A percentile compares a stretch with the other conserved stretches of the same genome.
Conservation (phyloP, 306 rosid species). For the Clitoria ternatea region DNA sequence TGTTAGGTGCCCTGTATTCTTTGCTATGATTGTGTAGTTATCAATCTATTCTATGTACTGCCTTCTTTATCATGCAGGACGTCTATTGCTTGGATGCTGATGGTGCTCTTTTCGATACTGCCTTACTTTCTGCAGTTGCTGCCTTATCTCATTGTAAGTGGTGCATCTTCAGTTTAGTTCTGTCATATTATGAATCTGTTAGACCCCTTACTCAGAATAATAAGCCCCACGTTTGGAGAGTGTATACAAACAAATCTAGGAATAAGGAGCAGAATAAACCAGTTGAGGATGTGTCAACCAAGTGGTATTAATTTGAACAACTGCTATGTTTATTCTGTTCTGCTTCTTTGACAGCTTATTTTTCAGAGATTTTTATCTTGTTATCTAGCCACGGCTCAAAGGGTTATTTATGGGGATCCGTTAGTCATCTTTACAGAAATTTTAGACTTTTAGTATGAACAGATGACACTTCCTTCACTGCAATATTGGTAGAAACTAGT, state of each 20-base stretch:
- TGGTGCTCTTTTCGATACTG: slow-evolving; percentile 85
- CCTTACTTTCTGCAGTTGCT: slow-evolving; percentile 78
- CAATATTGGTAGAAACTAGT: too few relatives aligned
- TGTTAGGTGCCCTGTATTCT: slow-evolving; percentile 5
- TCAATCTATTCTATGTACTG: slow-evolving; percentile 18
- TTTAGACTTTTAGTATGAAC: background rate
- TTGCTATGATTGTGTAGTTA: slow-evolving; percentile 8
- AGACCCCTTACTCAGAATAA: background rate
- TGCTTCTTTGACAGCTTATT: background rate
- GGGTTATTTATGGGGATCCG: background rate
- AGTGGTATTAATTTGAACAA: background rate
- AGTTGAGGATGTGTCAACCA: background rate
- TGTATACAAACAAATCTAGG: background rate
- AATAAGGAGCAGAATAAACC: background rate
- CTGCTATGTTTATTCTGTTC: too few relatives aligned
- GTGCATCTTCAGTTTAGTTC: slow-evolving; percentile 20
- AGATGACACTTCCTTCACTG: too few relatives aligned
- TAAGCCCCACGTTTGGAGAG: background rate
- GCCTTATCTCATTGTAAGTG: slow-evolving; percentile 79
- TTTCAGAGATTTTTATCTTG: background rate
- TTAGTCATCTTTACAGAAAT: background rate
- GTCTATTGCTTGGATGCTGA: slow-evolving; percentile 91
- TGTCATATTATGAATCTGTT: background rate
- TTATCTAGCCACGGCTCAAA: background rate
- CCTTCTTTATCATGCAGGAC: slow-evolving; percentile 45